phyloP scores from a whole-genome alignment of 495 filamentous ascomycete species.

The Aspergillus egyptiacus region DNA sequence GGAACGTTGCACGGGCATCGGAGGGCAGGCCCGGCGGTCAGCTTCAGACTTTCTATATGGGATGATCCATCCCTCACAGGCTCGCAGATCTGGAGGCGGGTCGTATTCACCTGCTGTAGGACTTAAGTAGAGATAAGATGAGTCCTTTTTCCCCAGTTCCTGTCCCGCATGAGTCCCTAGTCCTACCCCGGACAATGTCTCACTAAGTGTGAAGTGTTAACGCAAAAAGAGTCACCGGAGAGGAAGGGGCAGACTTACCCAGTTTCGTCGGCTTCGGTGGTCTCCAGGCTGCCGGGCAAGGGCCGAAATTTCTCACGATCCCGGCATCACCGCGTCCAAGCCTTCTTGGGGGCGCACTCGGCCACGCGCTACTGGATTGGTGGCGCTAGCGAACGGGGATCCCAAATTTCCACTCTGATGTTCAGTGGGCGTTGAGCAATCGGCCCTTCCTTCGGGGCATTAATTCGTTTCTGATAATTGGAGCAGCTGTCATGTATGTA shows the following conservation, averaged over 20 bases:
- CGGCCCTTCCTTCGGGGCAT: neutral
- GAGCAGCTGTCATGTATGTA: too few relatives aligned
- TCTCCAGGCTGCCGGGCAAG: neutral
- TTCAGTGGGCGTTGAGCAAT: neutral
- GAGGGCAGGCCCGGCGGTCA: neutral
- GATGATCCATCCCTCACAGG: neutral
- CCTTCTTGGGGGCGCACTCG: neutral
- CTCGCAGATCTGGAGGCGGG: too few relatives aligned
- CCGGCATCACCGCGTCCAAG: neutral
- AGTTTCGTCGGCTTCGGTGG: neutral
- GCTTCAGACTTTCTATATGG: neutral
- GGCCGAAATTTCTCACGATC: neutral
- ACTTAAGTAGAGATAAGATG: too few relatives aligned
- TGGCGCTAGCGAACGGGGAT: neutral
- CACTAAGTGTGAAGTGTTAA: too few relatives aligned
- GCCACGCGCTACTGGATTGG: neutral
- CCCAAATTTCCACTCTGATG: neutral
- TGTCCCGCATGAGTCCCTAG: too few relatives aligned
- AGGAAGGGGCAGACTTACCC: too few relatives aligned
- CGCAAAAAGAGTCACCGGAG: too few relatives aligned
- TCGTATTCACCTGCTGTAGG: too few relatives aligned
- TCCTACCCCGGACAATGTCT: too few relatives aligned
- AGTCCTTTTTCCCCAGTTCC: too few relatives aligned
- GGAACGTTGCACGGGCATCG: neutral
- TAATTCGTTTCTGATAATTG: neutral